A percentile compares a stretch with the other conserved stretches of the same genome.
Evolutionary conservation across 805 yeast species (phyloP).

Genomic region (Grigorovia transvaalensis): DNA sequence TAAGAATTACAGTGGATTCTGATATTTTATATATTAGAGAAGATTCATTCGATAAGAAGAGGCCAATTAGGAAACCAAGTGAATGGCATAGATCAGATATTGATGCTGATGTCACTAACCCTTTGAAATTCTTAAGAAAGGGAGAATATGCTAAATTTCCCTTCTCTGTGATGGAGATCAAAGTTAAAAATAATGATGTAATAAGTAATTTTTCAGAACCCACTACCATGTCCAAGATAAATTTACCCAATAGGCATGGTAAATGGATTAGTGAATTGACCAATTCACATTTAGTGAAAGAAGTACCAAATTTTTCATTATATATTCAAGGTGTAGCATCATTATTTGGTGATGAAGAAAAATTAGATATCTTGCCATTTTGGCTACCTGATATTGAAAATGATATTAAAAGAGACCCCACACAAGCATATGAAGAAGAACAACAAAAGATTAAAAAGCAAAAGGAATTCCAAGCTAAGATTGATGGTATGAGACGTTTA

Average conservation of each 20-base stretch:
- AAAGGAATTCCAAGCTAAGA: conserved; percentile 27
- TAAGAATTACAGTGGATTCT: conserved; percentile 82
- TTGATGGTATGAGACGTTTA: conserved; percentile 31
- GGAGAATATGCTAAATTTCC: conserved; percentile 84
- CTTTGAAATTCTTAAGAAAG: conserved; percentile 63
- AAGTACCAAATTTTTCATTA: conserved; percentile 87
- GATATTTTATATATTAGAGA: conserved; percentile 83
- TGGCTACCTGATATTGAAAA: conserved; percentile 88
- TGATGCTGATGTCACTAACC: conserved; percentile 64
- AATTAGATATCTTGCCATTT: conserved; percentile 80
- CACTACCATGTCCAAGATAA: conserved; percentile 14
- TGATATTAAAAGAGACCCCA: conserved; percentile 70
- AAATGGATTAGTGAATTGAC: conserved; percentile 84
- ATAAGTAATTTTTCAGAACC: conserved; percentile 28
- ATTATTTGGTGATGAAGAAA: conserved; percentile 72
- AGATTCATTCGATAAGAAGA: conserved; percentile 70
- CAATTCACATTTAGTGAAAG: conserved; percentile 75
- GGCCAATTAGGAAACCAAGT: conserved; percentile 82
- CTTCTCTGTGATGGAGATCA: conserved; percentile 79
- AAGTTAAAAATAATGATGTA: conserved; percentile 38
- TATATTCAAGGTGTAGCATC: conserved; percentile 89
- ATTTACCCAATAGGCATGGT: conserved; percentile 39
- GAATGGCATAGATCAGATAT: conserved; percentile 91
- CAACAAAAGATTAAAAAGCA: conserved; percentile 42
- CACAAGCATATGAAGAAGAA: conserved; percentile 63